Conservation (phyloP, 805 yeast genomes). For the Peterozyma xylosa region DNA sequence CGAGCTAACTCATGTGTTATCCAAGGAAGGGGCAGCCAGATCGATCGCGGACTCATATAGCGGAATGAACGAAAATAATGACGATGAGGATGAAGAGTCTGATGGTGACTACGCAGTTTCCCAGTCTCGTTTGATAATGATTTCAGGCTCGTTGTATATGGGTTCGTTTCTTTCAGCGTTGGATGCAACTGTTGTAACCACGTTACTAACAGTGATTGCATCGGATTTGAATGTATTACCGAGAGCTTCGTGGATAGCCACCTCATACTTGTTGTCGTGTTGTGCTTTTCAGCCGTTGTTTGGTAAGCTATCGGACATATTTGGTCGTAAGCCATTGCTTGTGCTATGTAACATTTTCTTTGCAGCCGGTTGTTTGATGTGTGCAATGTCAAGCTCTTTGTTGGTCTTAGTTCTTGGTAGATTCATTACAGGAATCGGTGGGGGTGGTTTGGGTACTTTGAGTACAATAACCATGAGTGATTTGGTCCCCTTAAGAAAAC, state of each 20-base stretch:
- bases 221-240: constrained; percentile 40
- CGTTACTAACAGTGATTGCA: constrained; percentile 41
- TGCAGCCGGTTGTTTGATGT: constrained; percentile 31
- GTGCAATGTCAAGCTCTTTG: constrained; percentile 32
- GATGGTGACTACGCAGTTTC: constrained; percentile 23
- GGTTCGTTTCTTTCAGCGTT: constrained; percentile 34
- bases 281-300: constrained; percentile 48
- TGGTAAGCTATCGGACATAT: constrained; percentile 48
- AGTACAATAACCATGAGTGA: constrained; percentile 74
- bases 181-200: constrained; percentile 50
- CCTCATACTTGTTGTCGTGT: constrained; percentile 31
- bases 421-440: constrained; percentile 80
- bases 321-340: constrained; percentile 38
- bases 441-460: constrained; percentile 75
- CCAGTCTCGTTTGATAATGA: constrained; percentile 19
- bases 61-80: neutral
- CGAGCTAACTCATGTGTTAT: constrained; percentile 9
- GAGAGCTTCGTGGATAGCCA: constrained; percentile 35
- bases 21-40: neutral
- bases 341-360: constrained; percentile 23
- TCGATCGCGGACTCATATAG: neutral
- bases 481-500: constrained; percentile 63
- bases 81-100: constrained; percentile 1
- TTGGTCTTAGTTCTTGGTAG: constrained; percentile 45
- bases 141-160: constrained; percentile 24